phyloP scores from a whole-genome alignment of 164 flowering plant genomes.

The Liriodendron chinense region DNA sequence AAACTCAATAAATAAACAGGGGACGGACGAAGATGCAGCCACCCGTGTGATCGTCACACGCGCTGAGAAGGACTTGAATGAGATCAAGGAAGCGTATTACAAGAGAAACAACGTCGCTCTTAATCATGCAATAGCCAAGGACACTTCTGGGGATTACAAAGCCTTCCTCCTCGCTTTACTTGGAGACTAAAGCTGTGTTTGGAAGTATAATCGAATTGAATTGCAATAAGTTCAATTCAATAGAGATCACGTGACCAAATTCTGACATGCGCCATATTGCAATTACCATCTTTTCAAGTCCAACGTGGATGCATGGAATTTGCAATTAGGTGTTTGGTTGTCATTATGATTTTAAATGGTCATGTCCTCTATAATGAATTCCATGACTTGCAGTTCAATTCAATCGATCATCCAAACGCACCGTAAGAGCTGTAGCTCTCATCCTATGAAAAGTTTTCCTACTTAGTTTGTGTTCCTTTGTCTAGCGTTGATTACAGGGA shows the following conservation, averaged over 20 bases:
- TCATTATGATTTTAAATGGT: not conserved
- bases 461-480: too few species aligned
- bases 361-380: not conserved
- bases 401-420: too few species aligned
- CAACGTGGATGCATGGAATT: not conserved
- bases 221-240: too few species aligned
- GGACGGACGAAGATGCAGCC: slow-evolving; percentile 73
- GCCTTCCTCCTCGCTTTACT: slow-evolving; percentile 64
- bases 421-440: too few species aligned
- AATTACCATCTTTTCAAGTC: not conserved
- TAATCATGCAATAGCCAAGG: slow-evolving; percentile 57
- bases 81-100: slow-evolving; percentile 66
- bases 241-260: not conserved
- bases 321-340: not conserved
- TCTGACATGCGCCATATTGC: not conserved
- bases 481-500: too few species aligned
- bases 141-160: slow-evolving; percentile 78
- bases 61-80: slow-evolving; percentile 73
- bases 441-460: too few species aligned
- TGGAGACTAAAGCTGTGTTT: slow-evolving; percentile 29
- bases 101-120: slow-evolving; percentile 64
- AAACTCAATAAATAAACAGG: slow-evolving; percentile 41
- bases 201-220: not conserved
- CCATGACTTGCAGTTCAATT: not conserved
- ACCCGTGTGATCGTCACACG: slow-evolving; percentile 68